Conservation (phyloP, 2,329 filamentous ascomycete species). For the Hypoxylon sp. region DNA sequence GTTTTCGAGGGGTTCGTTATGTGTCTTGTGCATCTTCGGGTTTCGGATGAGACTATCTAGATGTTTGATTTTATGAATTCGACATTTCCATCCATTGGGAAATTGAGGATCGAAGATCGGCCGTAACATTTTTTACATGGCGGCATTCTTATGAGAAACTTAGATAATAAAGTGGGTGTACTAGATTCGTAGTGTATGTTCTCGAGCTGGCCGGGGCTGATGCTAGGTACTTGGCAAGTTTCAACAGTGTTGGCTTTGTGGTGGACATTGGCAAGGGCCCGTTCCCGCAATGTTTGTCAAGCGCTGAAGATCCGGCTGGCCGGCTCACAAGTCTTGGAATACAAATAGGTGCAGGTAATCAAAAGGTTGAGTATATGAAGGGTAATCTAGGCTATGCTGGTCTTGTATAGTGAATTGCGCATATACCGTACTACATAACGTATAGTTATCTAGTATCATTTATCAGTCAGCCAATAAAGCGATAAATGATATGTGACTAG, state of each 20-base stretch:
- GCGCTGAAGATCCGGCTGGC: constrained; percentile 36
- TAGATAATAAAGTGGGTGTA: constrained; percentile 28
- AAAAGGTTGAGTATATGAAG: background rate
- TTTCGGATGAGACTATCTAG: constrained; percentile 29
- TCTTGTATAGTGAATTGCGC: background rate
- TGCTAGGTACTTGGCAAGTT: constrained; percentile 66
- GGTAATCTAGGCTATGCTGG: background rate
- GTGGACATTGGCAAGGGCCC: constrained; percentile 25
- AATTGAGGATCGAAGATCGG: constrained; percentile 14
- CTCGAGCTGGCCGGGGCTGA: constrained; percentile 57
- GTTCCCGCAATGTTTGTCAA: constrained; percentile 27
- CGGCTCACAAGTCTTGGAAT: constrained; percentile 13
- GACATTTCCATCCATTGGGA: background rate
- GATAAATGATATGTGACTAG: background rate
- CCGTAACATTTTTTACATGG: background rate
- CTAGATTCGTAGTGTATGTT: constrained; percentile 44
- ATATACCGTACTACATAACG: background rate
- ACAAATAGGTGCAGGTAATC: background rate
- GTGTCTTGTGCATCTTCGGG: constrained; percentile 47
- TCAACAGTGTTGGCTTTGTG: constrained; percentile 59
- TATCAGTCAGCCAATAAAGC: background rate
- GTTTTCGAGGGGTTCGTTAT: constrained; percentile 37
- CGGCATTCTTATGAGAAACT: constrained; percentile 5
- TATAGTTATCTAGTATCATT: background rate
- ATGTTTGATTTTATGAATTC: constrained; percentile 15